Percentiles rank a stretch among this genome's conserved stretches.
Conservation (phyloP, 805 yeast species). For the Candida montana region DNA sequence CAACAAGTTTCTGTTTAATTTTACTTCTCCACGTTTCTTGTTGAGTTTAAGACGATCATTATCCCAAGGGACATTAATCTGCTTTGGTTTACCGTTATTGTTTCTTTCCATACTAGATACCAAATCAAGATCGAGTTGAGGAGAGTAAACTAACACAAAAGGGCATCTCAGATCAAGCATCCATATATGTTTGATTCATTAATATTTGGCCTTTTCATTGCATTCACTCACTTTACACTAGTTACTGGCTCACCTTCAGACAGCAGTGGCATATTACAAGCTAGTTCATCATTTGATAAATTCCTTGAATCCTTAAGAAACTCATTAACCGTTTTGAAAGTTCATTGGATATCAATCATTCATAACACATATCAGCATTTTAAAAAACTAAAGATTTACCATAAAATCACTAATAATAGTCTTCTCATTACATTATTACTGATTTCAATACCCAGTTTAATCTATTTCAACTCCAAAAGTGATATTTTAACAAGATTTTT, state of each 20-base stretch:
- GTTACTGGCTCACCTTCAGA: background rate
- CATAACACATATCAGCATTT: background rate
- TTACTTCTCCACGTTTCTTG: too few species aligned
- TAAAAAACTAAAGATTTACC: conserved; percentile 3
- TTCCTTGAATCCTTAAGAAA: background rate
- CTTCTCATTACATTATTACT: conserved; percentile 5
- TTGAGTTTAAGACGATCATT: too few species aligned
- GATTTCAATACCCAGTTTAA: conserved; percentile 6
- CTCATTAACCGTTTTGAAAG: background rate
- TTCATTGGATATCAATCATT: background rate
- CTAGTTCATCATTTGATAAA: background rate
- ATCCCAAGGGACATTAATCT: too few species aligned
- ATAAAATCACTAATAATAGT: background rate
- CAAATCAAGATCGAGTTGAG: too few species aligned
- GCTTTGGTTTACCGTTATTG: too few species aligned
- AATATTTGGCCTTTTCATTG: conserved; percentile 1
- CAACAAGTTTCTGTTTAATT: too few species aligned
- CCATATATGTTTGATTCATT: conserved; percentile 2
- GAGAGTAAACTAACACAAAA: background rate
- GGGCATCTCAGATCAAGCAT: background rate
- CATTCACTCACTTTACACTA: conserved; percentile 1
- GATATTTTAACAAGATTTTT: background rate
- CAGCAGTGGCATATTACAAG: background rate
- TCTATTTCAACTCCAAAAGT: conserved; percentile 1
- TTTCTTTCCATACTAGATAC: too few species aligned